These are phyloP conservation scores for Syzygium syzygioides DNA, from an alignment of 441 rosid genomes.

Conservation along the genomic window DNA sequence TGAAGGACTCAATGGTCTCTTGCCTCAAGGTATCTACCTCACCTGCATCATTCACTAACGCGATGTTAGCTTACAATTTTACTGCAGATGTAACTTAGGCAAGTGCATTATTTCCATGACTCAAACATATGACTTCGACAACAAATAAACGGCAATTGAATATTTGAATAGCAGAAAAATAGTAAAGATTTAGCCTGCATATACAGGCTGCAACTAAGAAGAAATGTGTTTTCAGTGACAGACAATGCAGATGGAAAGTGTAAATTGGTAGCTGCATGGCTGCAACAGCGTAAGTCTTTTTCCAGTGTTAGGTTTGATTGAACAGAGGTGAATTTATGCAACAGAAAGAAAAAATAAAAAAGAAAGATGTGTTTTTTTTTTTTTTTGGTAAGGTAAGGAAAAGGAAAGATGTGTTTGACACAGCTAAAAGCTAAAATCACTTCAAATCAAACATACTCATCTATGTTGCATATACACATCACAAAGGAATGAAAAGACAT, in stretches of 20 bases:
- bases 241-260: background rate
- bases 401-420: background rate
- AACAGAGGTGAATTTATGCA: background rate
- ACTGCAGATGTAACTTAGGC: background rate
- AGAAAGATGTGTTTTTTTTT: no score
- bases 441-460: background rate
- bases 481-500: background rate
- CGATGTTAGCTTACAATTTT: background rate
- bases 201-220: background rate
- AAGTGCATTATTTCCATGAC: background rate
- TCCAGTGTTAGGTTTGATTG: background rate
- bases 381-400: no score
- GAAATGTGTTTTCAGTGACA: background rate
- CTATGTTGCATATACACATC: background rate
- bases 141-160: background rate
- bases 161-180: background rate
- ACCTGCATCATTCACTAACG: slow-evolving; percentile 16
- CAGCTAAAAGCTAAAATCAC: background rate
- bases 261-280: background rate
- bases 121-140: background rate
- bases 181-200: background rate
- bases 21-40: slow-evolving; percentile 26
- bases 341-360: background rate
- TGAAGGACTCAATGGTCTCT: slow-evolving; percentile 20
- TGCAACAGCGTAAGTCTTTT: background rate